A percentile compares a stretch with the other conserved stretches of the same genome.
These are phyloP conservation scores for Ogataea salicorniae DNA, from an alignment of 805 yeast genomes.

Conservation along the genomic window DNA sequence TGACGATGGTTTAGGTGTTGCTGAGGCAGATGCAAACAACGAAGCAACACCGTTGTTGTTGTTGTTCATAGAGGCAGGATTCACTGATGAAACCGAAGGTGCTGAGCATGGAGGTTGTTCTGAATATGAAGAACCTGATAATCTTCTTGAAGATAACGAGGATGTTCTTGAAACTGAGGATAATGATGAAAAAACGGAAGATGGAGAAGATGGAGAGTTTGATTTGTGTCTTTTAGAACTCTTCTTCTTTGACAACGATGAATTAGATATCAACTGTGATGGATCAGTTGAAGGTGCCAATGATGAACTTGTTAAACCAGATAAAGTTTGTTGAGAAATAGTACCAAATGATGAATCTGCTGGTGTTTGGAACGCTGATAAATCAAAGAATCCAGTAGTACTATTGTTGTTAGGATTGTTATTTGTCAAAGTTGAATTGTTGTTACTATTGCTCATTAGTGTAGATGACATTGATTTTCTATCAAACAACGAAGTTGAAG, in stretches of 20 bases:
- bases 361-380: constrained; percentile 27
- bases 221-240: constrained; percentile 19
- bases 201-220: constrained; percentile 24
- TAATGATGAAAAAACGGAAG: constrained; percentile 24
- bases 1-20: not conserved
- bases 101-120: constrained; percentile 4
- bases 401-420: not conserved
- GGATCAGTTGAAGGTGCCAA: constrained; percentile 12
- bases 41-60: constrained; percentile 20
- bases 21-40: constrained; percentile 23
- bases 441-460: not conserved
- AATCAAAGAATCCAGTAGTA: constrained; percentile 16
- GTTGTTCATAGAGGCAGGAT: not conserved
- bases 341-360: constrained; percentile 10
- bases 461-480: constrained; percentile 9
- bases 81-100: constrained; percentile 4
- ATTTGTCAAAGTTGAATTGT: not conserved
- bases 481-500: constrained; percentile 20
- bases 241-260: constrained; percentile 9
- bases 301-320: not conserved
- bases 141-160: constrained; percentile 25
- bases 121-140: constrained; percentile 21
- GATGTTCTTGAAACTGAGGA: constrained; percentile 24
- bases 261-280: not conserved
- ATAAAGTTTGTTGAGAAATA: not conserved